phyloP scores from a whole-genome alignment of 2,329 filamentous ascomycete genomes.

The Diaporthe vaccinii region DNA sequence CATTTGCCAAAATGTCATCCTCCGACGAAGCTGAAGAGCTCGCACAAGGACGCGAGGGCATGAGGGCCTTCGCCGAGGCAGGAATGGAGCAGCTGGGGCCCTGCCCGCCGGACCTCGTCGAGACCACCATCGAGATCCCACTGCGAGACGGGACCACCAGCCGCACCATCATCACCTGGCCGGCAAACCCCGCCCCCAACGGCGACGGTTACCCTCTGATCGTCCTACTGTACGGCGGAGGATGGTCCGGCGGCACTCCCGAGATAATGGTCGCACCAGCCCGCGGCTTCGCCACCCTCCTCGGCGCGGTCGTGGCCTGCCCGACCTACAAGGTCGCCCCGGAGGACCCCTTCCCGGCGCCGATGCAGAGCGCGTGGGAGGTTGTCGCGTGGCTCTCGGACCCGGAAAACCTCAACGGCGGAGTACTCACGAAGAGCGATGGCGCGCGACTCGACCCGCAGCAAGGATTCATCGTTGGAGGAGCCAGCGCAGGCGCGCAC shows the following conservation, averaged over 20 bases:
- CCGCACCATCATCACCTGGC: slow-evolving; percentile 24
- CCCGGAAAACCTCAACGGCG: slow-evolving; percentile 5
- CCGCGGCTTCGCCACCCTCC: slow-evolving; percentile 27
- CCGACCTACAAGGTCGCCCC: slow-evolving; percentile 37
- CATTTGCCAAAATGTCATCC: not conserved
- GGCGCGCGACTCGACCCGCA: slow-evolving; percentile 40
- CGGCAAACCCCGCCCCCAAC: not conserved
- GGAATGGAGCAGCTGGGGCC: slow-evolving; percentile 20
- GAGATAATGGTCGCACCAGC: slow-evolving; percentile 26
- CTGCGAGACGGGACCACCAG: slow-evolving; percentile 14
- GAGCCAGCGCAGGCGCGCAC: slow-evolving; percentile 43
- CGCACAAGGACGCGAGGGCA: slow-evolving; percentile 13
- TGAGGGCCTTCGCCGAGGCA: not conserved
- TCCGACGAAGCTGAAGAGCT: not conserved
- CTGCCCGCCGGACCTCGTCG: slow-evolving; percentile 3
- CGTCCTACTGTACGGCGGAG: slow-evolving; percentile 24
- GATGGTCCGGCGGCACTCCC: slow-evolving; percentile 21
- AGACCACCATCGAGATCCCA: slow-evolving; percentile 17
- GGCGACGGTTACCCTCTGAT: slow-evolving; percentile 10
- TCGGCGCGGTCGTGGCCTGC: slow-evolving; percentile 37
- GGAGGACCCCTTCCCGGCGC: slow-evolving; percentile 37
- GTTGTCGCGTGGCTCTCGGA: slow-evolving; percentile 29
- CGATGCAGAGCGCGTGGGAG: slow-evolving; percentile 38
- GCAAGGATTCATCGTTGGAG: slow-evolving; percentile 40
- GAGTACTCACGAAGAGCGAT: slow-evolving; percentile 1